Evolutionary conservation across 768 basidiomycete species (phyloP).

Genomic region (Suillus sp.): DNA sequence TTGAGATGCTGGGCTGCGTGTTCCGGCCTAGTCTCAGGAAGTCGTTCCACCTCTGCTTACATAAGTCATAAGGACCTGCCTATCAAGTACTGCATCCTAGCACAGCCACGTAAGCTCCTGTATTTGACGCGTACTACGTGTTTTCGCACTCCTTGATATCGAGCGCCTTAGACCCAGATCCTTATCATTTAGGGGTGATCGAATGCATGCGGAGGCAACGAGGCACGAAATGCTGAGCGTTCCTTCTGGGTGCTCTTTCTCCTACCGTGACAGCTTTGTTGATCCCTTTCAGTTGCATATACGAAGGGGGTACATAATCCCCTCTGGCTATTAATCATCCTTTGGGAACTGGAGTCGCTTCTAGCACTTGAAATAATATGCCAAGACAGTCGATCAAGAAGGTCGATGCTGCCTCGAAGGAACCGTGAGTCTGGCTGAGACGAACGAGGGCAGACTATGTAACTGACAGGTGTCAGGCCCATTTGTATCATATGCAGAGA

Average conservation of each 20-base stretch:
- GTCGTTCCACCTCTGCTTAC: neutral
- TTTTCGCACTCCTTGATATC: slow-evolving; percentile 8
- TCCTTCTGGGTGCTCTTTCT: neutral
- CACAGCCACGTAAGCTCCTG: neutral
- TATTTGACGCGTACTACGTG: neutral
- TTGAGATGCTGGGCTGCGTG: neutral
- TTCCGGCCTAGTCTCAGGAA: too few species aligned
- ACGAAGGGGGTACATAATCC: neutral
- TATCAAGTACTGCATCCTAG: neutral
- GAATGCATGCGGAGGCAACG: slow-evolving; percentile 8
- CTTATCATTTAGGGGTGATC: slow-evolving; percentile 9
- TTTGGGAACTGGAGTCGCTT: neutral
- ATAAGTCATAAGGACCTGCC: neutral
- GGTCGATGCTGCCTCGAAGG: neutral
- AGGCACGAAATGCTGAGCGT: slow-evolving; percentile 4
- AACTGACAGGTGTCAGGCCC: slow-evolving; percentile 1
- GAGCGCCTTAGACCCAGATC: slow-evolving; percentile 5
- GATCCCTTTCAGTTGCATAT: slow-evolving; percentile 3
- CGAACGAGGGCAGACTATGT: neutral
- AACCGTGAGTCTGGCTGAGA: slow-evolving; percentile 3
- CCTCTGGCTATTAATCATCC: slow-evolving; percentile 1
- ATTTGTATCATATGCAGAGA: slow-evolving; percentile 29
- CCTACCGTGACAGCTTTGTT: slow-evolving; percentile 1
- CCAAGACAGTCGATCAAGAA: slow-evolving; percentile 10
- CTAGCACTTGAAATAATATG: neutral